These are phyloP conservation scores for Eragrostis curvula DNA, from an alignment of 176 grass and related monocot species.

Conservation along the genomic window DNA sequence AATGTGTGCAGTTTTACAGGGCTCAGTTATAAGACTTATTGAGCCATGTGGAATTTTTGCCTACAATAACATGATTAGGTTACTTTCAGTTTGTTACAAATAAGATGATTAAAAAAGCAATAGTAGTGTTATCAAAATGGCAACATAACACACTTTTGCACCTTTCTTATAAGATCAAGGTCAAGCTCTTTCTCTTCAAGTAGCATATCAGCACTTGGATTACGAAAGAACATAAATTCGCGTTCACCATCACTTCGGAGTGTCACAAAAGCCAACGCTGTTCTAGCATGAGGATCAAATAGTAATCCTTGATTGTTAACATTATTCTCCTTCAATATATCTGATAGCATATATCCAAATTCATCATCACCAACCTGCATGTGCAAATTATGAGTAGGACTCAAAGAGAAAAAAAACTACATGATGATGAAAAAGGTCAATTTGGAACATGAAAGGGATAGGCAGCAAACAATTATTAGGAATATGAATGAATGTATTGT, in stretches of 20 bases:
- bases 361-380: conserved; percentile 97
- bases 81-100: conserved; percentile 29
- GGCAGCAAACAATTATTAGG: not conserved
- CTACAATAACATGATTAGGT: conserved; percentile 52
- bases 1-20: conserved; percentile 90
- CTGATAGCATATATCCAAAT: conserved; percentile 93
- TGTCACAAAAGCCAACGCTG: conserved; percentile 98
- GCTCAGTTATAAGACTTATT: conserved; percentile 98
- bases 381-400: conserved; percentile 3
- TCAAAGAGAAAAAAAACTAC: not conserved
- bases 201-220: conserved; percentile 99
- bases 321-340: conserved; percentile 92
- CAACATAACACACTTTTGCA: conserved; percentile 40
- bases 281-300: conserved; percentile 90
- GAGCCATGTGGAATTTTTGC: conserved; percentile 99
- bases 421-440: conserved; percentile 7
- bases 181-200: conserved; percentile 94
- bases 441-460: conserved; percentile 6
- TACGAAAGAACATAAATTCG: conserved; percentile 99
- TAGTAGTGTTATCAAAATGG: conserved; percentile 8
- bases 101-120: conserved; percentile 27
- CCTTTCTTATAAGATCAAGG: conserved; percentile 86
- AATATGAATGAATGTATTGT: conserved; percentile 26
- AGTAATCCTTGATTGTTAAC: conserved; percentile 86
- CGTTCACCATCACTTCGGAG: conserved; percentile 86